These are phyloP conservation scores for Hanseniaspora jakobsenii DNA, from an alignment of 805 yeast genomes.

Conservation along the genomic window DNA sequence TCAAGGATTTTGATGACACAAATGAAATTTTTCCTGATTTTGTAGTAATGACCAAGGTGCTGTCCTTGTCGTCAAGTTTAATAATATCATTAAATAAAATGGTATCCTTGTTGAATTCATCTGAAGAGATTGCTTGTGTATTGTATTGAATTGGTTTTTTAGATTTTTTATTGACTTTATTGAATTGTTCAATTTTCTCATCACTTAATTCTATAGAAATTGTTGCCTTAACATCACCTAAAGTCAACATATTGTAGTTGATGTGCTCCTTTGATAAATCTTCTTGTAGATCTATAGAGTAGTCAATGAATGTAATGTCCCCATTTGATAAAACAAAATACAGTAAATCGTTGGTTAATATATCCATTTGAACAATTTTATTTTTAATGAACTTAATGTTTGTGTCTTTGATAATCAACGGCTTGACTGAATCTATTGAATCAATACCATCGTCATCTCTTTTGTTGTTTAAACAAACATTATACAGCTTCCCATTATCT, in stretches of 20 bases:
- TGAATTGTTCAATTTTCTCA: neutral
- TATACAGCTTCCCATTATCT: constrained; percentile 44
- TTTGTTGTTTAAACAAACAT: constrained; percentile 8
- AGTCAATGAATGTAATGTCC: constrained; percentile 3
- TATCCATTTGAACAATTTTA: constrained; percentile 10
- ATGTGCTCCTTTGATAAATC: neutral
- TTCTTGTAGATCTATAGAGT: constrained; percentile 1
- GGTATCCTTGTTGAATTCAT: constrained; percentile 2
- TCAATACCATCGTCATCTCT: constrained; percentile 9
- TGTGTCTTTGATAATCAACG: constrained; percentile 10
- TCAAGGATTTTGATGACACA: neutral
- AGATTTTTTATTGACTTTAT: constrained; percentile 11
- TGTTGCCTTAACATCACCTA: neutral
- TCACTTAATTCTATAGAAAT: constrained; percentile 1
- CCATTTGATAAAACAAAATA: constrained; percentile 7
- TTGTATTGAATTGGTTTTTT: constrained; percentile 14
- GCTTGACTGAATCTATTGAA: constrained; percentile 6
- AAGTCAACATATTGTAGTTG: constrained; percentile 8
- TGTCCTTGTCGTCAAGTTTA: neutral
- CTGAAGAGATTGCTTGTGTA: constrained; percentile 3
- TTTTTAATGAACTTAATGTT: neutral
- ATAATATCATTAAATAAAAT: neutral
- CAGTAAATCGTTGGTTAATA: neutral
- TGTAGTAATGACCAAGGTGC: neutral
- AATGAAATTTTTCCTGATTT: constrained; percentile 9